Base-by-base conservation (phyloP, 305 asterid species). In the Fraxinus dipetala region DNA sequence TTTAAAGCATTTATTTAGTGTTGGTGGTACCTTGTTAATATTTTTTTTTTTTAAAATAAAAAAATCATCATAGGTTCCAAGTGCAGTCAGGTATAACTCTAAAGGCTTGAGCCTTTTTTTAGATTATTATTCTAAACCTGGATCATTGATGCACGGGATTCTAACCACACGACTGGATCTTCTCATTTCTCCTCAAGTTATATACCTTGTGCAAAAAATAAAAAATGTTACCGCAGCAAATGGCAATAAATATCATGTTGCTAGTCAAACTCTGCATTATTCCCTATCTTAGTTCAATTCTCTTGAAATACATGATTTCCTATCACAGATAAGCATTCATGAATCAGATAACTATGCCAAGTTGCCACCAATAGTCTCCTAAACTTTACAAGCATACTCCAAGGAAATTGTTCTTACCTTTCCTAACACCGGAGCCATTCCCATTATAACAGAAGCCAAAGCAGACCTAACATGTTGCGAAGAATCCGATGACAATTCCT, bases 381-480 rank as follows among this genome's bases (percentile, higher is more conserved):
- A 79, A 72, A 69, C 74, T 76, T n/a, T 78, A 16, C 51, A 36
- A 9, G 54, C 35, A 16, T 20, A 48, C 63, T 16, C 43, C 38
- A 30, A 31, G 75, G 73, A 26, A 75, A n/a, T 28, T 6, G 18
- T 32, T 69, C 76, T 83, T 78, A 94, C 98, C 97, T 94, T 94
- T 45, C 97, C 98, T 81, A 94, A 84, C 80, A 94, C 93, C 1
- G 97, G 97, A 89, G 98, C 97, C 98, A 94, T 94, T 82, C 98
- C 98, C 98, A 93, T 93, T 77, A 93, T 93, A 61, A 92, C 96
- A 13, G 98, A 95, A 75, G 98, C 98, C 91, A 94, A 87, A 88
- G 98, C 96, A 70, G 98, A 93, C 82, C 98, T 88, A 70, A 94
- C 98, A 82, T 94, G 98, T 87, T 94, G 98, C n/a, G 98, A 93